A percentile compares a stretch with the other conserved stretches of the same genome.
phyloP scores from a whole-genome alignment of 495 filamentous ascomycete species.

The Glarea lozoyensis region DNA sequence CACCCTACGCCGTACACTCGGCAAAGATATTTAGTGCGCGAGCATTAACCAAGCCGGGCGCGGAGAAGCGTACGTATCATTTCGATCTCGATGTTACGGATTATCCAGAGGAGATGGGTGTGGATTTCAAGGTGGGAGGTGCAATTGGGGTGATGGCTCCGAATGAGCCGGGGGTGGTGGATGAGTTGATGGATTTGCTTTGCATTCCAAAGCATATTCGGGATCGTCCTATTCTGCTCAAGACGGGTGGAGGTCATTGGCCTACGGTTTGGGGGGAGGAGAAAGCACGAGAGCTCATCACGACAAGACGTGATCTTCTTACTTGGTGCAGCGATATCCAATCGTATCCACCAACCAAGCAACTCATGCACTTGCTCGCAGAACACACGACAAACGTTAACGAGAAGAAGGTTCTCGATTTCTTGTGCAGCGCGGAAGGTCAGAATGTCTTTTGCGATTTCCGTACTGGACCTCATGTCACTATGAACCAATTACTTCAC shows the following conservation, averaged over 20 bases:
- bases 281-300: slow-evolving; percentile 67
- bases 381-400: slow-evolving; percentile 71
- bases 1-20: slow-evolving; percentile 81
- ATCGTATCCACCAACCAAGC: slow-evolving; percentile 84
- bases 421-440: slow-evolving; percentile 80
- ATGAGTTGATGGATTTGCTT: slow-evolving; percentile 75
- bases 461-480: slow-evolving; percentile 78
- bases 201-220: slow-evolving; percentile 67
- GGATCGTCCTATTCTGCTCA: slow-evolving; percentile 69
- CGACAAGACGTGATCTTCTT: slow-evolving; percentile 80
- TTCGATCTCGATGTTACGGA: slow-evolving; percentile 95
- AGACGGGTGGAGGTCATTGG: slow-evolving; percentile 78
- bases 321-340: slow-evolving; percentile 95
- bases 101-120: slow-evolving; percentile 76
- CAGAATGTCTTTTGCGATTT: slow-evolving; percentile 94
- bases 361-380: slow-evolving; percentile 74
- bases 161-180: slow-evolving; percentile 68
- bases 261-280: slow-evolving; percentile 99
- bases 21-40: slow-evolving; percentile 74
- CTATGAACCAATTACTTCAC: slow-evolving; percentile 72
- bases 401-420: slow-evolving; percentile 81
- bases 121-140: slow-evolving; percentile 94
- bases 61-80: slow-evolving; percentile 92
- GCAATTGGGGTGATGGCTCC: slow-evolving; percentile 89
- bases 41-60: slow-evolving; percentile 82